Evolutionary conservation across 345 rosid species (phyloP), one percentile per base, ranked within the genome.

Genomic region (Geranium brycei): DNA sequence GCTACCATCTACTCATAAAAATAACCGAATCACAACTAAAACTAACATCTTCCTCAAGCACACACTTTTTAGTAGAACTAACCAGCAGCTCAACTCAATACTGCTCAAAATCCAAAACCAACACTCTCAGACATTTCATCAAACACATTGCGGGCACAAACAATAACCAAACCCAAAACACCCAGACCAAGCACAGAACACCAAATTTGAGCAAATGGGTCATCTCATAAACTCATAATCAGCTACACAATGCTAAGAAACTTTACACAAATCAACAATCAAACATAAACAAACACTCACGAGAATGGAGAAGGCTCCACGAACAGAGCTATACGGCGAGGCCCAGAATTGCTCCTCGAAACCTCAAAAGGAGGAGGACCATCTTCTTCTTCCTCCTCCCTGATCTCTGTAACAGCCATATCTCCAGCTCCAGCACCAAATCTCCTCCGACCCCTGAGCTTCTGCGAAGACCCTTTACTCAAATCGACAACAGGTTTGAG

Each of bases 261-360:
- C 28, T 23, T 23, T 0, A 23, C 28, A 23, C 28, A 23, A 23
- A 23, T 23, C 28, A 23, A 23, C 28, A 23, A 23, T 23, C 28
- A 23, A 23, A 23, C 28, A 23, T 23, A 23, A 23, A 35, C 12
- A 23, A 23, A 35, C 12, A 81, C 93, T 87, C 76, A 92, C 98
- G 97, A 81, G 66, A 93, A 93, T 17, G 99, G 99, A 17, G 99
- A 93, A 65, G 99, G 99, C 84, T 93, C 99, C 17, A 93, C 86
- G 66, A 93, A 93, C 60, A 93, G 92, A 72, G 87, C 99, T 71
- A 93, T 88, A 14, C 99, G 87, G 5, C 95, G 81, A 10, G 97
- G 96, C 69, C 77, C 77, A 16, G 83, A 69, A 31, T 69, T 72
- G 70, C 51, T 67, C 59, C 81, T 95, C 0, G 85, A 66, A 61